Percentiles rank a stretch among this genome's conserved stretches.
These are phyloP conservation scores for Earliella scabrosa DNA, from an alignment of 1,284 basidiomycete species.

Conservation along the genomic window DNA sequence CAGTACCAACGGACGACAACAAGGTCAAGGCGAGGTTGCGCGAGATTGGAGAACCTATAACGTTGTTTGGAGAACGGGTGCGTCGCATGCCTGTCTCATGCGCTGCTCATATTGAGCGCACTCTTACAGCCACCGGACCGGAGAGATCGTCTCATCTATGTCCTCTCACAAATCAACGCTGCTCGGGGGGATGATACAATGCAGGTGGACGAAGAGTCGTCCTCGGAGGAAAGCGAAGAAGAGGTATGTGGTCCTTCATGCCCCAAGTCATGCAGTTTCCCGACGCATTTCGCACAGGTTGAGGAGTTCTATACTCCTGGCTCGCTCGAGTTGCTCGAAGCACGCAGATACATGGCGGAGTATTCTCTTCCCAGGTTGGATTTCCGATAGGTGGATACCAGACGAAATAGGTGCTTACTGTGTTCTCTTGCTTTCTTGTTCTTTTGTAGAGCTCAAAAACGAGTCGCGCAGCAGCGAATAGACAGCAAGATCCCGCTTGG, in stretches of 20 bases:
- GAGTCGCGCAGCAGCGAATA: constrained; percentile 87
- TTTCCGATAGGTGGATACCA: constrained; percentile 57
- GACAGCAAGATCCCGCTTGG: constrained; percentile 89
- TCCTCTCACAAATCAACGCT: constrained; percentile 89
- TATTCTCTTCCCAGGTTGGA: constrained; percentile 93
- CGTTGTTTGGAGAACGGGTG: constrained; percentile 95
- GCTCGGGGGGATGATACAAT: constrained; percentile 75
- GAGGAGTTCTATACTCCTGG: constrained; percentile 98
- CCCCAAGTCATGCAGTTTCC: neutral
- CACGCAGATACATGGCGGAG: constrained; percentile 85
- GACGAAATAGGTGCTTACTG: constrained; percentile 75
- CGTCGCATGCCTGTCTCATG: constrained; percentile 38
- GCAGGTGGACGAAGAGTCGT: constrained; percentile 72
- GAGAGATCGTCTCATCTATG: constrained; percentile 91
- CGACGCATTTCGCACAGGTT: constrained; percentile 46
- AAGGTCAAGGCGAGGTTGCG: constrained; percentile 88
- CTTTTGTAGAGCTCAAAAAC: constrained; percentile 84
- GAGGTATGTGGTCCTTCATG: constrained; percentile 53
- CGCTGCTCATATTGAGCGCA: constrained; percentile 16
- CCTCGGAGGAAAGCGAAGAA: constrained; percentile 72
- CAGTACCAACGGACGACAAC: constrained; percentile 96
- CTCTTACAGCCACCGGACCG: constrained; percentile 75
- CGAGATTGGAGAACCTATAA: constrained; percentile 95
- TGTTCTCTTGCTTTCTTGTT: constrained; percentile 41
- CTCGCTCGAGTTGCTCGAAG: constrained; percentile 81